phyloP scores from a whole-genome alignment of 1,284 basidiomycete genomes.

The Moniliella sp. region DNA sequence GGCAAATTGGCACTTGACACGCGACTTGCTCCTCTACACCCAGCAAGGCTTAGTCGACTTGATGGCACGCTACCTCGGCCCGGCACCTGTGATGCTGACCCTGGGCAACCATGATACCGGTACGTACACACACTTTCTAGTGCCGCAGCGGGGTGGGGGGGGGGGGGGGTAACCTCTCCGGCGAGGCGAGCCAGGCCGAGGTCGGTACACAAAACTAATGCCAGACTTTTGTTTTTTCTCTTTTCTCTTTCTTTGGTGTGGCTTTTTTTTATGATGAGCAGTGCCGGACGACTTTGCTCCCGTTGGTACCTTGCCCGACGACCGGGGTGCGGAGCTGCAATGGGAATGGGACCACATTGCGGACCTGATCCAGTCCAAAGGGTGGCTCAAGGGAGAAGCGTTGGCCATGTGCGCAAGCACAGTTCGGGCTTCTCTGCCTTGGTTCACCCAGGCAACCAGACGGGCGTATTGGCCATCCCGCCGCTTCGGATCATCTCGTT shows the following conservation, averaged over 20 bases:
- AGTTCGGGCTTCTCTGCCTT: slow-evolving; percentile 51
- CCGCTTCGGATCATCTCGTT: slow-evolving; percentile 52
- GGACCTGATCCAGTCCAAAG: slow-evolving; percentile 35
- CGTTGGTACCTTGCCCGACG: slow-evolving; percentile 15
- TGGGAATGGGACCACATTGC: slow-evolving; percentile 30
- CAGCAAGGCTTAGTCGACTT: slow-evolving; percentile 27
- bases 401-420: slow-evolving; percentile 45
- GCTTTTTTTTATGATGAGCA: no score
- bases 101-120: slow-evolving; percentile 29
- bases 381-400: slow-evolving; percentile 47
- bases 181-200: no score
- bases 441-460: no score
- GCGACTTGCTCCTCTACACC: slow-evolving; percentile 22
- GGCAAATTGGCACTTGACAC: slow-evolving; percentile 17
- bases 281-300: slow-evolving; percentile 18
- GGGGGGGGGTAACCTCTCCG: no score
- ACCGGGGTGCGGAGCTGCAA: slow-evolving; percentile 13
- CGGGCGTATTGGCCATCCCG: slow-evolving; percentile 45
- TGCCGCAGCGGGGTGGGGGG: no score
- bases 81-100: slow-evolving; percentile 21
- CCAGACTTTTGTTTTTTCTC: no score
- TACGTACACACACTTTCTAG: no score
- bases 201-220: no score
- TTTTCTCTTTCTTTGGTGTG: no score
- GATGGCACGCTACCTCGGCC: slow-evolving; percentile 12